Base-by-base conservation (phyloP, 768 basidiomycete genomes). In the Leucosporidium creatinivorum region DNA sequence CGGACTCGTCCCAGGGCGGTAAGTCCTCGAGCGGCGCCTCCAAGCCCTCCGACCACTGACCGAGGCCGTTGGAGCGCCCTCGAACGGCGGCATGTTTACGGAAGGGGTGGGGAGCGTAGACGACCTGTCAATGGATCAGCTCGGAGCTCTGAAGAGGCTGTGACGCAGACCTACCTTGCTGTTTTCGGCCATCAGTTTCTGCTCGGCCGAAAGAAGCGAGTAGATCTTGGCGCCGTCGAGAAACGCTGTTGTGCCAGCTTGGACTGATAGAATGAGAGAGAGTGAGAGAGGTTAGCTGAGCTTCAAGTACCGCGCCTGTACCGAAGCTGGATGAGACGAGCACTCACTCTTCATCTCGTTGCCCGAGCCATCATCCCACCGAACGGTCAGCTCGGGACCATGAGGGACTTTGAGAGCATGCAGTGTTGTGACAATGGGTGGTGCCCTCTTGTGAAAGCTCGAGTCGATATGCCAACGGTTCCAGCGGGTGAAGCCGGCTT, bases 81-180 rank as follows among this genome's bases (percentile, higher is more conserved):
- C 39, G 39, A 44, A 10, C 8, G 13, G 39, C 39, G 8, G 39
- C 39, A 36, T 23, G 31, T 49, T 26, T 23, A 33, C 60, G 39
- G 13, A 44, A 63, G n/a, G 62, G 62, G 50, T 33, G 50, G 9
- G 62, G 62, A n/a, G 62, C 62, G 25, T 63, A 63, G 23, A 50
- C 36, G 13, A 56, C 62, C 33, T 33, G 33, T 10, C 4, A 33
- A 33, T 33, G 10, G 33, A 33, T 33, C 10, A 33, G 33, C 10
- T 33, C 10, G 4, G 33, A 4, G 33, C 4, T 10, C 33, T 10
- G 33, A 33, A 33, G 33, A 33, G 10, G 33, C 33, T 4, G 33
- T 5, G 33, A 5, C 5, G 10, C 5, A 33, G 33, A 33, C 33
- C 10, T 10, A 33, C 33, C 52, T 44, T 19, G 4, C 33, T 9